Evolutionary conservation across 1,284 basidiomycete genomes (phyloP), one percentile per base, ranked within the genome.

Genomic region (Mycena citricolor): DNA sequence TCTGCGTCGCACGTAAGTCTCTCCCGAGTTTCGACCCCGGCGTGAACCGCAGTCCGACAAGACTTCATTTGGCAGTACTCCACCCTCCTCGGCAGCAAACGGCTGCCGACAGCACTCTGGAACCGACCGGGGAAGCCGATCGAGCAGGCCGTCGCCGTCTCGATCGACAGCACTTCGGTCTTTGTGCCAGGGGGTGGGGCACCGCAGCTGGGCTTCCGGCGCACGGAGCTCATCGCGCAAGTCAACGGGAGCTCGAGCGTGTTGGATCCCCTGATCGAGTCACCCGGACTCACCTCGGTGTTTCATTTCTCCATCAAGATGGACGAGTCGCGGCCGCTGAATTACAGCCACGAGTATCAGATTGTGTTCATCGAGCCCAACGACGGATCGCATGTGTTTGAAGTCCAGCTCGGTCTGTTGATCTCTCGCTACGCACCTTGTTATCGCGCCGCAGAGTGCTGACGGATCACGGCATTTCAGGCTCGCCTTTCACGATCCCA

Each of bases 281-380:
- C n/a, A n/a, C n/a, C n/a, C n/a, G 58, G 58, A 4, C 69, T 68
- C 13, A 67, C 65, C 10, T 76, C 73, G 0, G 70, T 68, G 19
- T 79, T 79, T 59, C 77, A 81, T 54, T 77, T 81, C 50, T 79
- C 76, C 3, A 67, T 82, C 51, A 66, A 70, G 43, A 52, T 60
- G 32, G 73, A 83, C 54, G 57, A 65, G n/a, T 39, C 37, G 13
- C 59, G 56, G 11, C 71, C 71, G 8, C 57, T 82, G 54, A 79
- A 80, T 52, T 69, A 68, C 44, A 68, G 54, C 11, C 79, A 82
- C 49, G 80, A 83, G 57, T 80, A 82, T 52, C 79, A 81, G 54
- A 65, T 76, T 42, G 75, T 81, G n/a, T 81, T 75, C 57, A 77
- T 81, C 44, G 78, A 82, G 58, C 74, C 77, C 4, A 67, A 57